These are phyloP conservation scores for Gracilaria domingensis DNA, from an alignment of 23 red algal species.

Conservation along the genomic window DNA sequence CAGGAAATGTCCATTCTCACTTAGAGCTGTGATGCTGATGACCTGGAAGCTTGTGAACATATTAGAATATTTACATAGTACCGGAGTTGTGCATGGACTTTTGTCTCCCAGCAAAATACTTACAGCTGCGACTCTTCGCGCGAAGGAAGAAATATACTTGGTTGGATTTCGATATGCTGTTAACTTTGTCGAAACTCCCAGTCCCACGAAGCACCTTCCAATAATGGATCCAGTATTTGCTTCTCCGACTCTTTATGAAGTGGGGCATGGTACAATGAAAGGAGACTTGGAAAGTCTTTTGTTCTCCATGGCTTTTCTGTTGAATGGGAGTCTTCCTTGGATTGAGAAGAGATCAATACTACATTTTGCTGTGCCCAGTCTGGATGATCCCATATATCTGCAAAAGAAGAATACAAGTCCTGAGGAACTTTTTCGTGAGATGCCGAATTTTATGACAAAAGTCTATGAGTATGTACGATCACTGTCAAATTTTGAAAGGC, in stretches of 20 bases:
- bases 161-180: constrained; percentile 18
- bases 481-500: constrained; percentile 1
- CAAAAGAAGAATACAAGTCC: neutral
- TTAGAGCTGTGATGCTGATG: neutral
- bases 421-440: neutral
- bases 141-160: neutral
- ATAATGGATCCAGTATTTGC: constrained; percentile 8
- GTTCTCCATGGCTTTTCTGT: constrained; percentile 5
- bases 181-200: neutral
- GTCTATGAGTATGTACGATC: neutral
- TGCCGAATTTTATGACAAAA: neutral
- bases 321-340: constrained; percentile 3
- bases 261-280: constrained; percentile 15
- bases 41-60: neutral
- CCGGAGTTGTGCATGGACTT: constrained; percentile 1
- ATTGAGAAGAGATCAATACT: neutral
- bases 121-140: neutral
- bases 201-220: neutral
- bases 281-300: constrained; percentile 17
- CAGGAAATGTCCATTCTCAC: neutral
- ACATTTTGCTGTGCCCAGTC: neutral
- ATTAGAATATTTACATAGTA: neutral
- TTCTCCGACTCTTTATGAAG: constrained; percentile 2
- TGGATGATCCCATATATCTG: neutral
- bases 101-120: neutral